Conservation (phyloP, 202 grass and related monocot genomes). For the Hordeum pubiflorum region DNA sequence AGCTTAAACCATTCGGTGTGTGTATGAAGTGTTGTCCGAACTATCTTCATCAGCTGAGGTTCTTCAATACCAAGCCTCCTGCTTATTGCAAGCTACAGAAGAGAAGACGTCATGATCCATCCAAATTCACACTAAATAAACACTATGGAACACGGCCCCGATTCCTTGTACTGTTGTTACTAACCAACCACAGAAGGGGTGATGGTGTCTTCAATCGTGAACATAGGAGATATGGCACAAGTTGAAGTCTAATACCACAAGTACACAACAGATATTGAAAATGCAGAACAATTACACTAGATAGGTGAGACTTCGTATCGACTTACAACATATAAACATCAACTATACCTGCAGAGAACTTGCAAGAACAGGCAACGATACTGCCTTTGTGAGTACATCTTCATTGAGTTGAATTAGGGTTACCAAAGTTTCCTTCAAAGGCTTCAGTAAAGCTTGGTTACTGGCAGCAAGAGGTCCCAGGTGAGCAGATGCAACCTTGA, state of each 20-base stretch:
- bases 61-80: constrained; percentile 96
- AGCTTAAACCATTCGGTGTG: constrained; percentile 97
- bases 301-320: background rate
- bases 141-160: background rate
- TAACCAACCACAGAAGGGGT: constrained; percentile 19
- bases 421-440: constrained; percentile 94
- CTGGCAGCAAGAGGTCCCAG: constrained; percentile 79
- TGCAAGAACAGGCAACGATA: constrained; percentile 72
- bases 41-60: constrained; percentile 93
- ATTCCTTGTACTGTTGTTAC: background rate
- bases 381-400: constrained; percentile 55
- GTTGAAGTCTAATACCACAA: background rate
- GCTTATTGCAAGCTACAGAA: constrained; percentile 77
- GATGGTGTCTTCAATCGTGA: background rate
- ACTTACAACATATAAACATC: background rate
- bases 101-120: constrained; percentile 9
- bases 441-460: constrained; percentile 82
- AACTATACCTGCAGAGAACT: constrained; percentile 77
- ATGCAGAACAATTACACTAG: background rate
- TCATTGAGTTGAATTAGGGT: constrained; percentile 60
- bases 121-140: constrained; percentile 5
- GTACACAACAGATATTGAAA: background rate
- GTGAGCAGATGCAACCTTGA: constrained; percentile 68
- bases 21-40: constrained; percentile 73
- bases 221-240: background rate